Conservation (phyloP, 257 asterid genomes). For the Salvia rosmarinus region DNA sequence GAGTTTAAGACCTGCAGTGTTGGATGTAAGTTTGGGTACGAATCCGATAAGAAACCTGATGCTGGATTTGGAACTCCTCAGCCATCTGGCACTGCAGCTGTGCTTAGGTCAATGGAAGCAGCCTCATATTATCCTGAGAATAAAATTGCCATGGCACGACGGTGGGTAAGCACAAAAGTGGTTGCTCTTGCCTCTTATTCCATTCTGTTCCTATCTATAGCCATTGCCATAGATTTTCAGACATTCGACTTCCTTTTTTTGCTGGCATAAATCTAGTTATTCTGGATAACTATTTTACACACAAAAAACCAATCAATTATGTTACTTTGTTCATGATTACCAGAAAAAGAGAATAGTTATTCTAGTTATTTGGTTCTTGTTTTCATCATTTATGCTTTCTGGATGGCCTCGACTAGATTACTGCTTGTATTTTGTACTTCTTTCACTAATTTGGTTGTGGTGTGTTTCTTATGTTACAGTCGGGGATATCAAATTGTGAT, state of each 20-base stretch:
- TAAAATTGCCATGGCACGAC: slow-evolving; percentile 75
- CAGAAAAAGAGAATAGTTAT: background rate
- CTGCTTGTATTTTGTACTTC: background rate
- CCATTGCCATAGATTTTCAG: slow-evolving; percentile 1
- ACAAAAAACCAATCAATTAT: background rate
- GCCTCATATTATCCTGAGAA: slow-evolving; percentile 76
- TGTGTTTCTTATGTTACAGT: slow-evolving; percentile 47
- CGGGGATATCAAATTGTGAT: slow-evolving; percentile 77
- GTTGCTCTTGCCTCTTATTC: slow-evolving; percentile 36
- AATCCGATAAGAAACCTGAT: slow-evolving; percentile 55
- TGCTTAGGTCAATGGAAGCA: slow-evolving; percentile 94
- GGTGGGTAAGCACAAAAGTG: slow-evolving; percentile 90
- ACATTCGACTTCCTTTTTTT: slow-evolving; percentile 1
- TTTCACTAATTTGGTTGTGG: slow-evolving; percentile 22
- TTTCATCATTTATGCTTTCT: background rate
- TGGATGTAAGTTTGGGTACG: slow-evolving; percentile 73
- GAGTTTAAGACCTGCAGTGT: slow-evolving; percentile 74
- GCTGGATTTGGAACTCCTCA: slow-evolving; percentile 70
- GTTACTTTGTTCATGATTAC: background rate
- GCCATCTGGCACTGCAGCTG: slow-evolving; percentile 50
- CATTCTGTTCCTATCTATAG: background rate
- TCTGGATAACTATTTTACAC: slow-evolving; percentile 14
- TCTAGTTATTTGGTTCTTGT: background rate
- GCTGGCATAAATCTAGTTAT: slow-evolving; percentile 6
- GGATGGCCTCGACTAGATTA: background rate